phyloP scores from a whole-genome alignment of 2,329 filamentous ascomycete genomes.

The Acrodontium crateriforme region DNA sequence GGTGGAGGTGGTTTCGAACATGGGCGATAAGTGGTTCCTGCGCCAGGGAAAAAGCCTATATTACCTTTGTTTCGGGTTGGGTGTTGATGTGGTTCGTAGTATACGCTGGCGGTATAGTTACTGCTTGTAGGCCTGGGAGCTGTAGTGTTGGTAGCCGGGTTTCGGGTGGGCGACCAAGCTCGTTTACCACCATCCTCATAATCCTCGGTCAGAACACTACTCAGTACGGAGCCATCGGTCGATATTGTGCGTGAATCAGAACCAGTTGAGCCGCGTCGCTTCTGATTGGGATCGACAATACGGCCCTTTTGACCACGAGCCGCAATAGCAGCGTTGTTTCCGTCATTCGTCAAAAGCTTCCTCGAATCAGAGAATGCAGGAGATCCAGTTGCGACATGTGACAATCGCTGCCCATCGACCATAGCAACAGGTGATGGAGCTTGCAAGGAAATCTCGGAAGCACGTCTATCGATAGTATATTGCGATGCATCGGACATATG shows the following conservation, averaged over 20 bases:
- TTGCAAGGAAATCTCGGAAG: too few relatives aligned
- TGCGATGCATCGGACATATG: conserved; percentile 20
- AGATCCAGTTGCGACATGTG: conserved; percentile 53
- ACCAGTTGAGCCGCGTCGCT: background rate
- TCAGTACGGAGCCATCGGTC: conserved; percentile 15
- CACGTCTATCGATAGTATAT: too few relatives aligned
- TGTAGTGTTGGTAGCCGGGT: conserved; percentile 7
- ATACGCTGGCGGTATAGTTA: conserved; percentile 28
- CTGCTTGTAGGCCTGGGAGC: conserved; percentile 21
- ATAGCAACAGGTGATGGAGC: too few relatives aligned
- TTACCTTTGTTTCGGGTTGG: conserved; percentile 34
- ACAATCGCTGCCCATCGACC: conserved; percentile 49
- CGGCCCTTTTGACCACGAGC: conserved; percentile 16
- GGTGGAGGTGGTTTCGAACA: too few relatives aligned
- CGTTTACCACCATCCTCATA: conserved; percentile 18
- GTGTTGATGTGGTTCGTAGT: conserved; percentile 33
- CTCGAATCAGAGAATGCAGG: conserved; percentile 51
- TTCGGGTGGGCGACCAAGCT: conserved; percentile 20
- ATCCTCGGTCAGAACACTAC: conserved; percentile 19
- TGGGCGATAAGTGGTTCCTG: conserved; percentile 17
- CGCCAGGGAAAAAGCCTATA: conserved; percentile 34
- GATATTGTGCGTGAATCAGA: conserved; percentile 9
- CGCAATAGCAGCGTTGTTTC: conserved; percentile 9
- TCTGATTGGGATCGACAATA: conserved; percentile 17
- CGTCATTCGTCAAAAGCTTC: conserved; percentile 24